Evolutionary conservation across 2,329 filamentous ascomycete genomes (phyloP).

Genomic region (Ophiostoma fasciatum): DNA sequence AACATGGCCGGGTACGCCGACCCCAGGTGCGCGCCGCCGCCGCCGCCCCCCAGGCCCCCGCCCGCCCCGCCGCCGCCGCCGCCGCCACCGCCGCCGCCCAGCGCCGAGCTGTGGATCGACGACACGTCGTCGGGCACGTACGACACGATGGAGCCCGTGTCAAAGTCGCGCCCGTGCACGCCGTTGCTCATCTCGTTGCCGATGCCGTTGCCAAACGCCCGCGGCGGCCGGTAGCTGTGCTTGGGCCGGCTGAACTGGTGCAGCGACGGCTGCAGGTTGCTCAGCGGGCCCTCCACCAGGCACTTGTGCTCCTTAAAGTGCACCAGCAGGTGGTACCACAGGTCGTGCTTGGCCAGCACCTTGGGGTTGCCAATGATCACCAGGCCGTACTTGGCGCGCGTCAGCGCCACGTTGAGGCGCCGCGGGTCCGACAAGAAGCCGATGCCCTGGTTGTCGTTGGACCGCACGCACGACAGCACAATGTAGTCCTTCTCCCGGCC

Average conservation of each 20-base stretch:
- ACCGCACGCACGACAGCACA: constrained; percentile 91
- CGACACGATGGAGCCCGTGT: constrained; percentile 78
- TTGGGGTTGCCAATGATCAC: constrained; percentile 97
- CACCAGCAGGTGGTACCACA: constrained; percentile 89
- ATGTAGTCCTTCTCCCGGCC: constrained; percentile 99
- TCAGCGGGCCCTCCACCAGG: constrained; percentile 86
- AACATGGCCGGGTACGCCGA: constrained; percentile 91
- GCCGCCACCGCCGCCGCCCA: constrained; percentile 57
- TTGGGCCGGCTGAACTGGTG: constrained; percentile 92
- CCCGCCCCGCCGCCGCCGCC: constrained; percentile 39
- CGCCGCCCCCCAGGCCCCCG: constrained; percentile 74
- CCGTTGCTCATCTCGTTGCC: constrained; percentile 22
- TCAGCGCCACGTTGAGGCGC: constrained; percentile 92
- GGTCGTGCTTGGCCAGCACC: constrained; percentile 89
- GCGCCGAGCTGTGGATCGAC: constrained; percentile 81
- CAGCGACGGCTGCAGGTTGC: constrained; percentile 88
- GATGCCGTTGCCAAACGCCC: constrained; percentile 37
- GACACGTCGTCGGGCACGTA: constrained; percentile 97
- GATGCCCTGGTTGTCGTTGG: constrained; percentile 97
- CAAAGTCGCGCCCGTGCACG: constrained; percentile 46
- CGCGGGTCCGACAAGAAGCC: constrained; percentile 96
- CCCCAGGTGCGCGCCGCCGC: constrained; percentile 65
- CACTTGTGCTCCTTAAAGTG: constrained; percentile 97
- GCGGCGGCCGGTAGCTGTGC: constrained; percentile 80
- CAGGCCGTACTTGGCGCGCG: constrained; percentile 89